Evolutionary conservation across 495 filamentous ascomycete species (phyloP).

Genomic region (Podospora anserina): DNA sequence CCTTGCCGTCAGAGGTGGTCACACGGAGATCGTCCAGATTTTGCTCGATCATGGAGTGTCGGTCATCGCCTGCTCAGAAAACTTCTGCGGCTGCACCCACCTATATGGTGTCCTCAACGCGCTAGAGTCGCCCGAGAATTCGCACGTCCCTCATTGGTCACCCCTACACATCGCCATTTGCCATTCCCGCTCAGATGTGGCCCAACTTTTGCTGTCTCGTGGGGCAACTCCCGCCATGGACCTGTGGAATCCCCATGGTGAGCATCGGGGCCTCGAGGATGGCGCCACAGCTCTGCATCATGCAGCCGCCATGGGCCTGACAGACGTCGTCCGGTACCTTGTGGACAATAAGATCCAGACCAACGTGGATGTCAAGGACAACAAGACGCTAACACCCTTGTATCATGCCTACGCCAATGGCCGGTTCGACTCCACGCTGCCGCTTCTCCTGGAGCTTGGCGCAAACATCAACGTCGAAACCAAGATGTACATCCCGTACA

Average conservation of each 20-base stretch:
- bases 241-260: neutral
- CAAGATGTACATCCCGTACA: conserved; percentile 34
- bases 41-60: conserved; percentile 33
- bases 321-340: conserved; percentile 24
- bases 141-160: conserved; percentile 26
- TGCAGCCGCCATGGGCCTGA: conserved; percentile 29
- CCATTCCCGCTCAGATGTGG: conserved; percentile 30
- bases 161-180: conserved; percentile 42
- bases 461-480: conserved; percentile 34
- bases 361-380: conserved; percentile 31
- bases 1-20: conserved; percentile 35
- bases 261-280: neutral
- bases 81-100: conserved; percentile 33
- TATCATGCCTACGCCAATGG: conserved; percentile 36
- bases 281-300: conserved; percentile 30
- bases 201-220: conserved; percentile 33
- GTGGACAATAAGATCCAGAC: conserved; percentile 28
- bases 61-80: conserved; percentile 22
- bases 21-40: conserved; percentile 29
- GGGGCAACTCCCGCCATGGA: conserved; percentile 32
- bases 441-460: conserved; percentile 32
- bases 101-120: conserved; percentile 29
- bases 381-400: conserved; percentile 33
- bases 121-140: conserved; percentile 17
- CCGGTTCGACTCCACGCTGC: conserved; percentile 32